Base-by-base conservation (phyloP, 108 stramenopile genomes). In the Nitzschia sp. region DNA sequence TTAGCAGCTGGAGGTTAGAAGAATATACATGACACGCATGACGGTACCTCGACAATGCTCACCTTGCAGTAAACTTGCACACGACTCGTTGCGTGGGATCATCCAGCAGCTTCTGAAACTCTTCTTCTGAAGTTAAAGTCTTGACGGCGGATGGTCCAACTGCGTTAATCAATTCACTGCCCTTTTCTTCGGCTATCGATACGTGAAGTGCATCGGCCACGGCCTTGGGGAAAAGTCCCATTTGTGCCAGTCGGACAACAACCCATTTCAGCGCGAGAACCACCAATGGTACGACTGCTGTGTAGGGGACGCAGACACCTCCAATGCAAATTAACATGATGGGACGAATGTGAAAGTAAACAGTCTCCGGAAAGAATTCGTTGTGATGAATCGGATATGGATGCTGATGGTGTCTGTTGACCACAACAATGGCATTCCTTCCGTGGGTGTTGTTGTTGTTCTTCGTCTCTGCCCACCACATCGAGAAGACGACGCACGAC, bases 251-350 rank as follows among this genome's bases (percentile, higher is more conserved):
- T 23, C 71, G 72, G 34, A 65, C 81, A 13, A 60, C 61, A 19
- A 86, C 0, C 74, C 78, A 85, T 63, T 82, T 74, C 8, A 89
- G 23, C 4, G 65, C 83, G 11, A 88, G 31, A 1, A 86, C 26
- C 24, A 87, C 42, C 8, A 95, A 54, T 0, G 94, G 91, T 13
- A 95, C 13, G 11, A 95, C 70, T 9, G 90, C 94, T 1, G 88
- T 74, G 66, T 92, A 91, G 23, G 94, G 94, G 51, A 95, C 82
- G 65, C 94, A 95, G 27, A 90, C 85, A 29, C 91, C 91, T 32
- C 91, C 89, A 67, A 95, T 77, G 65, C 94, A 94, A 19, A 78
- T 70, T 21, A 80, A 64, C 54, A 84, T 76, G 82, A 82, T 86
- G 45, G 32, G 17, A 17, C 31, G 23, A 11, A 15, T 11, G 15